Percentiles rank a stretch among this genome's conserved stretches.
phyloP scores from a whole-genome alignment of 495 filamentous ascomycete genomes.

The Aspergillus steynii region DNA sequence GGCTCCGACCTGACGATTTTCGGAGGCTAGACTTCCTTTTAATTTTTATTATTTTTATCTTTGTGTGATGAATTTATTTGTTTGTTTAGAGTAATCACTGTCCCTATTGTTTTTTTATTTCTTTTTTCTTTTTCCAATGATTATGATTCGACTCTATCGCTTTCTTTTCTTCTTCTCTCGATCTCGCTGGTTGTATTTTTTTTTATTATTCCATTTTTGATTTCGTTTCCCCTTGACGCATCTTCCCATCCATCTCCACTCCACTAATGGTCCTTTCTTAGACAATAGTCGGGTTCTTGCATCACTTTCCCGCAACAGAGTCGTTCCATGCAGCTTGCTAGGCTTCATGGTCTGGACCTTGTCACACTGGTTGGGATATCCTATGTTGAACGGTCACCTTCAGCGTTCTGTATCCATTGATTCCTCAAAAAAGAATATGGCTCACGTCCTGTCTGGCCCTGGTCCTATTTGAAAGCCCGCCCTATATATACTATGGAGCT shows the following conservation, averaged over 20 bases:
- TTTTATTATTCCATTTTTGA: conserved; percentile 11
- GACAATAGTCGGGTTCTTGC: conserved; percentile 24
- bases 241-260: conserved; percentile 15
- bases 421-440: conserved; percentile 10
- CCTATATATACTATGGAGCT: conserved; percentile 30
- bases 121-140: conserved; percentile 12
- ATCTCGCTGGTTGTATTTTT: not conserved
- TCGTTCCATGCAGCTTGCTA: conserved; percentile 19
- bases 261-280: conserved; percentile 20
- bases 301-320: conserved; percentile 16
- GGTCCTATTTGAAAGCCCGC: conserved; percentile 17
- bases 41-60: conserved; percentile 2
- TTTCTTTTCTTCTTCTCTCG: conserved; percentile 6
- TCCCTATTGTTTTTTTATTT: conserved; percentile 3
- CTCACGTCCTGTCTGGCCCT: not conserved
- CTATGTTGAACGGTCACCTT: conserved; percentile 12
- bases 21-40: not conserved
- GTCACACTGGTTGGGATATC: conserved; percentile 16
- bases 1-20: not conserved
- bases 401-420: conserved; percentile 14
- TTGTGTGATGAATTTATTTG: conserved; percentile 9
- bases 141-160: not conserved
- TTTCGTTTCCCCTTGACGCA: conserved; percentile 1
- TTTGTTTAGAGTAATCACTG: conserved; percentile 1
- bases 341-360: conserved; percentile 17